Base-by-base conservation (phyloP, 2,329 filamentous ascomycete genomes). In the Aureobasidium sp. region DNA sequence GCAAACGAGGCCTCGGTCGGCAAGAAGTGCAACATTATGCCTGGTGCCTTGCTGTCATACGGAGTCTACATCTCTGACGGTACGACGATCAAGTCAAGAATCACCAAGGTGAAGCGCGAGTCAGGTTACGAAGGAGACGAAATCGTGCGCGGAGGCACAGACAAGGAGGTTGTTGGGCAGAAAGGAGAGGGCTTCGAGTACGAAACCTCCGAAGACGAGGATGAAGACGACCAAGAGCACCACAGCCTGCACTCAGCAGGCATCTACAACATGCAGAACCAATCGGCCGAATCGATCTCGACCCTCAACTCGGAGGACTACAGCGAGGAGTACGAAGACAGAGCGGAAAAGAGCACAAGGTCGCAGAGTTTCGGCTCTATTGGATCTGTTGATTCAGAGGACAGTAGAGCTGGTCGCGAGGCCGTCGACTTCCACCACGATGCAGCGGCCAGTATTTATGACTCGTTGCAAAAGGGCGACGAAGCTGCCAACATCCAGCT, bases 401-500 rank as follows among this genome's bases (percentile, higher is more conserved):
- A 85, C 58, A 81, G 80, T 56, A 59, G 55, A 36, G 51, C 53
- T 29, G 69, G 67, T 25, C 63, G 61, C 9, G 69, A 70, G 45
- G 67, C 78, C 76, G 80, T 82, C 63, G 80, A 86, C 63, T 97
- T 97, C 81, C 90, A 96, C 72, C 82, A 87, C 64, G 93, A 97
- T 70, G 93, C 93, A 29, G 89, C 93, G 3, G 82, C 87, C 66
- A 93, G 90, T 64, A 83, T 97, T n/a, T 82, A 92, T 65, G 92
- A 97, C 70, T 89, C 91, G 27, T 81, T 97, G 45, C 87, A 88
- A 57, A 83, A 85, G 64, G 88, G 87, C 25, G 79, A 85, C 55
- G 83, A 84, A 15, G 84, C 86, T 12, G 90, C 95, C 71, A 94
- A 96, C 66, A 92, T 96, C 70, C 91, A 93, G 72, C 84, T 97